Evolutionary conservation across 345 rosid genomes (phyloP), one percentile per base, ranked within the genome.

Genomic region (Gossypium mustelinum): DNA sequence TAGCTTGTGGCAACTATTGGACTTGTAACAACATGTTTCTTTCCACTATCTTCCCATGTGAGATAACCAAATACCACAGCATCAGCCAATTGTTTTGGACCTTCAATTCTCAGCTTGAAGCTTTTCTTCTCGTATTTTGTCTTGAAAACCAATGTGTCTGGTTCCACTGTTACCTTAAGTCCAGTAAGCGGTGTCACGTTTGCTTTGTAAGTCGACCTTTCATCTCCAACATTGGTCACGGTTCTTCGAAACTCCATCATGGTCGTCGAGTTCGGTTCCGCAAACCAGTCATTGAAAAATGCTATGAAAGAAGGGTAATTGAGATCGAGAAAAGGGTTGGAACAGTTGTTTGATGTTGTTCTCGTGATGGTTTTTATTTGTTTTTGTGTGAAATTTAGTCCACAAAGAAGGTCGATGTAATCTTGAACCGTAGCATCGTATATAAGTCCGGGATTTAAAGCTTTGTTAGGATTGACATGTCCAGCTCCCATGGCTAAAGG

Each of bases 401-500:
- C 59, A 18, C 59, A 55, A 7, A 55, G 59, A 55, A 55, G 59
- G 8, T 55, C 18, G 3, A 55, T 24, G 22, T 55, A 55, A 55
- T 55, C 59, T 55, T 55, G 59, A 9, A 55, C 59, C 24, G 59
- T 55, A 7, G 59, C 59, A 55, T 55, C 59, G 22, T 55, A 55
- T 55, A 55, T 22, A 18, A 55, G 59, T 55, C 59, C 59, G 3
- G 59, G 59, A 24, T 55, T 24, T 18, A 55, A 55, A 9, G 59
- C 59, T 55, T 55, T 55, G 10, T 55, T 55, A 10, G 59, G 59
- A 55, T 18, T 55, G 24, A 55, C 1, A 55, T 57, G 61, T 1
- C 61, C 61, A 57, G 61, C 61, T 57, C 61, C 61, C 61, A 57
- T 57, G 2, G 61, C 61, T 57, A 57, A 20, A 57, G 61, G 61